These are phyloP conservation scores for Eucalyptus dawsonii DNA, from an alignment of 345 rosid species.

Conservation along the genomic window DNA sequence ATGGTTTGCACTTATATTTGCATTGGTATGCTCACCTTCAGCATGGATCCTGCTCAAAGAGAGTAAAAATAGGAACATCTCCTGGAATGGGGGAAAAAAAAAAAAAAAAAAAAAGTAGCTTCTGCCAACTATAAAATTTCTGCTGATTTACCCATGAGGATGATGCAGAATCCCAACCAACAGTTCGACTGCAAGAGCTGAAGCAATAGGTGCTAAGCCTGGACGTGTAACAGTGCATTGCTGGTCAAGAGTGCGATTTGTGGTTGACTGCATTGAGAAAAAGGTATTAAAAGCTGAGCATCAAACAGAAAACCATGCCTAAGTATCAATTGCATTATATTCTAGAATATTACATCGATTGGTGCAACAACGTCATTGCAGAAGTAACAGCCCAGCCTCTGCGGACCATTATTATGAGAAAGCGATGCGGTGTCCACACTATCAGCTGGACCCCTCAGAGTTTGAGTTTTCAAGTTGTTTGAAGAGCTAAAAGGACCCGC, in stretches of 20 bases:
- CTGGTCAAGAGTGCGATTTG: conserved; percentile 89
- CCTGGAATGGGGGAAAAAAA: not conserved
- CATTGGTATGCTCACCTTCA: conserved; percentile 43
- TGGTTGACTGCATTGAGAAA: conserved; percentile 58
- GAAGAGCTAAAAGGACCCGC: conserved; percentile 46
- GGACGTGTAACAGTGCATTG: conserved; percentile 99
- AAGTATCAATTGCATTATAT: not conserved
- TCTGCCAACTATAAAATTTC: not conserved
- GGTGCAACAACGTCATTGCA: conserved; percentile 97
- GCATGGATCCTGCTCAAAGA: conserved; percentile 43
- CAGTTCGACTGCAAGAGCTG: conserved; percentile 85
- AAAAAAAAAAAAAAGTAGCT: no score
- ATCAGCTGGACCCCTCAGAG: conserved; percentile 11
- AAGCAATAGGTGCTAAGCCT: conserved; percentile 91
- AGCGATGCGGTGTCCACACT: conserved; percentile 26
- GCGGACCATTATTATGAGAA: conserved; percentile 12
- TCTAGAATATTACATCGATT: conserved; percentile 57
- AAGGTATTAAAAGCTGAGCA: not conserved
- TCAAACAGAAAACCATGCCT: not conserved
- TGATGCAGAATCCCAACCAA: conserved; percentile 77
- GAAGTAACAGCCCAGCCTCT: conserved; percentile 93
- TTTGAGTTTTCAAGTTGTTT: conserved; percentile 12
- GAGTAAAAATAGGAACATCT: not conserved
- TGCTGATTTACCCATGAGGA: conserved; percentile 55
- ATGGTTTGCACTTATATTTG: conserved; percentile 16